A percentile compares a stretch with the other conserved stretches of the same genome.
Evolutionary conservation across 768 basidiomycete genomes (phyloP).

Genomic region (Pholiota conissans): DNA sequence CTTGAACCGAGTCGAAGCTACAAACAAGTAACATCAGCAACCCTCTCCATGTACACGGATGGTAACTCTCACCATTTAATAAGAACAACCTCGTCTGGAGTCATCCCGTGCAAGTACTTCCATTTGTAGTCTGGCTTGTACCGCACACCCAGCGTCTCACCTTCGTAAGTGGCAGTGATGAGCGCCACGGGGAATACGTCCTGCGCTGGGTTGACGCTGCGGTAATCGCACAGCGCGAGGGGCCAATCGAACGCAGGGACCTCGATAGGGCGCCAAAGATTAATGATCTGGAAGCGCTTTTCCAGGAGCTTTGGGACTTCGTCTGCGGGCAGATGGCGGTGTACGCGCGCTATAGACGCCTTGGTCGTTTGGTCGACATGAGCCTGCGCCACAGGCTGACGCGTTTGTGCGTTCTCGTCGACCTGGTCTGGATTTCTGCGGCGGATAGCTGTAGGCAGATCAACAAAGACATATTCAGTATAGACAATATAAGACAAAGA

Average conservation of each 20-base stretch:
- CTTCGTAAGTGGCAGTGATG: conserved; percentile 48
- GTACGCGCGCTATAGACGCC: conserved; percentile 46
- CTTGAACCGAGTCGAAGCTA: conserved; percentile 34
- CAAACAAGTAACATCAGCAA: no score
- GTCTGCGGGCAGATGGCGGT: conserved; percentile 46
- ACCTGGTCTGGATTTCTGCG: conserved; percentile 36
- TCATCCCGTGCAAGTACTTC: conserved; percentile 48
- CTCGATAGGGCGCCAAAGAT: conserved; percentile 59
- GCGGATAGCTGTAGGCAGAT: no score
- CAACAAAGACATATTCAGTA: no score
- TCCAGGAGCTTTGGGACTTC: conserved; percentile 45
- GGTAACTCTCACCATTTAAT: conserved; percentile 43
- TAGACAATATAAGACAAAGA: no score
- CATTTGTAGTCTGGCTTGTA: conserved; percentile 49
- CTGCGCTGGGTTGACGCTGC: conserved; percentile 38
- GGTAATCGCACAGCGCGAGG: conserved; percentile 51
- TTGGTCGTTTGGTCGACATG: conserved; percentile 55
- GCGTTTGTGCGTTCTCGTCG: conserved; percentile 35
- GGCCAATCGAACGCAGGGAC: conserved; percentile 52
- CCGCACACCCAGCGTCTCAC: conserved; percentile 49
- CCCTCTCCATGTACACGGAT: no score
- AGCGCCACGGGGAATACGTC: conserved; percentile 47
- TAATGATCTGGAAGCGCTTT: conserved; percentile 58
- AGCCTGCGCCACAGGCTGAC: conserved; percentile 45
- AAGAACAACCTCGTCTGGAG: conserved; percentile 46